A percentile compares a stretch with the other conserved stretches of the same genome.
phyloP scores from a whole-genome alignment of 345 rosid species.

The Turnera subulata region DNA sequence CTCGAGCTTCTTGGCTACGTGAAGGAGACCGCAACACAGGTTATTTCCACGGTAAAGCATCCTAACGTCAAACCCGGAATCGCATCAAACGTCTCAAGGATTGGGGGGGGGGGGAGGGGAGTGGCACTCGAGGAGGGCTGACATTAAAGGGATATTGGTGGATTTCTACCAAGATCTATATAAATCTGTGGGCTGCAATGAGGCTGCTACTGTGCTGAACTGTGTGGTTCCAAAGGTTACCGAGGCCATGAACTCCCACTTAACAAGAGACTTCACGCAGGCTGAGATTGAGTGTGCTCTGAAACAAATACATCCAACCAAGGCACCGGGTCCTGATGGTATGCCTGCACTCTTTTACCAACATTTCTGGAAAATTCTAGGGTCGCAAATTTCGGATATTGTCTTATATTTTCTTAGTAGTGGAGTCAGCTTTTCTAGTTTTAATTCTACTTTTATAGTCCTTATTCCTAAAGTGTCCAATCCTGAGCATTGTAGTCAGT shows the following conservation, averaged over 20 bases:
- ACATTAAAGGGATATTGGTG: too few species aligned
- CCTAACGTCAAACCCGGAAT: not conserved
- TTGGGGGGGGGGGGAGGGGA: not conserved
- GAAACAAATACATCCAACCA: not conserved
- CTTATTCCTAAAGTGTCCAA: not conserved
- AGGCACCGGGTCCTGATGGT: not conserved
- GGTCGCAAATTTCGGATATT: not conserved
- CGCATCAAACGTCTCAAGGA: not conserved
- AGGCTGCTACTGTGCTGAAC: not conserved
- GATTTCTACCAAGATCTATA: not conserved
- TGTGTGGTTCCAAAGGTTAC: not conserved
- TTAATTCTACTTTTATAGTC: not conserved
- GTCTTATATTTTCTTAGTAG: too few species aligned
- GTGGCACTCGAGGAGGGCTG: not conserved
- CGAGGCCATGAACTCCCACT: not conserved
- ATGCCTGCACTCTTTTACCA: too few species aligned
- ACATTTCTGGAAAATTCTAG: too few species aligned
- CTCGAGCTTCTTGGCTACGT: not conserved
- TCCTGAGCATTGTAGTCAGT: not conserved
- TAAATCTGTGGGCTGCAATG: not conserved
- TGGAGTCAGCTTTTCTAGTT: not conserved
- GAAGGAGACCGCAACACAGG: not conserved
- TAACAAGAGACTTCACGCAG: not conserved
- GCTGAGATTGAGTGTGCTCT: not conserved
- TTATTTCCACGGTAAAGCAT: not conserved